Evolutionary conservation across 495 filamentous ascomycete genomes (phyloP).

Genomic region (Entonaema liquescens): DNA sequence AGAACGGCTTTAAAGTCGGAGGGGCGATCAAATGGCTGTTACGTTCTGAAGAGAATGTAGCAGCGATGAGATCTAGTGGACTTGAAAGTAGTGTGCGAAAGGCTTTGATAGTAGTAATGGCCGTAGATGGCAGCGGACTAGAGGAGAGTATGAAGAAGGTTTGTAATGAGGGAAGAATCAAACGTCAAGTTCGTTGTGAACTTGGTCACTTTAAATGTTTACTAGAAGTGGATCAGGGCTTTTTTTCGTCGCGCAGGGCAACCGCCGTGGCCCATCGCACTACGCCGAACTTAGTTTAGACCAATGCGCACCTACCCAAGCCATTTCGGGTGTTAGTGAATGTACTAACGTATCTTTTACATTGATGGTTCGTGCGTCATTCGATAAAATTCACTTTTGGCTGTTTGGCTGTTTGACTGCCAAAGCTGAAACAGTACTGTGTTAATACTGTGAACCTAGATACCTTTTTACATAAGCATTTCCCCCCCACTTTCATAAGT

Average conservation of each 20-base stretch:
- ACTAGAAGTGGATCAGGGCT: slow-evolving; percentile 34
- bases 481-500: slow-evolving; percentile 11
- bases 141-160: slow-evolving; percentile 21
- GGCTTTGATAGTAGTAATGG: slow-evolving; percentile 29
- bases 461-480: slow-evolving; percentile 6
- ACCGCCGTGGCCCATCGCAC: slow-evolving; percentile 15
- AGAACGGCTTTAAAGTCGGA: slow-evolving; percentile 52
- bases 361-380: slow-evolving; percentile 13
- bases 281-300: slow-evolving; percentile 10
- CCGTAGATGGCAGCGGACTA: slow-evolving; percentile 27
- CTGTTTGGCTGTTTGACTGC: neutral
- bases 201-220: slow-evolving; percentile 39
- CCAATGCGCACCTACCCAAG: slow-evolving; percentile 13
- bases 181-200: slow-evolving; percentile 25
- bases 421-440: neutral
- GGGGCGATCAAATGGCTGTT: slow-evolving; percentile 57
- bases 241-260: slow-evolving; percentile 37
- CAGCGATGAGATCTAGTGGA: slow-evolving; percentile 56
- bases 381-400: neutral
- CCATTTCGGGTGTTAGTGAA: neutral
- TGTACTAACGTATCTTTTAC: neutral
- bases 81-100: slow-evolving; percentile 44
- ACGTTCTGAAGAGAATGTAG: slow-evolving; percentile 8
- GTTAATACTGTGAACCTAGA: too few species aligned
- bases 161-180: slow-evolving; percentile 41